phyloP scores from a whole-genome alignment of 768 basidiomycete species.

The Pleurotus citrinopileatus region DNA sequence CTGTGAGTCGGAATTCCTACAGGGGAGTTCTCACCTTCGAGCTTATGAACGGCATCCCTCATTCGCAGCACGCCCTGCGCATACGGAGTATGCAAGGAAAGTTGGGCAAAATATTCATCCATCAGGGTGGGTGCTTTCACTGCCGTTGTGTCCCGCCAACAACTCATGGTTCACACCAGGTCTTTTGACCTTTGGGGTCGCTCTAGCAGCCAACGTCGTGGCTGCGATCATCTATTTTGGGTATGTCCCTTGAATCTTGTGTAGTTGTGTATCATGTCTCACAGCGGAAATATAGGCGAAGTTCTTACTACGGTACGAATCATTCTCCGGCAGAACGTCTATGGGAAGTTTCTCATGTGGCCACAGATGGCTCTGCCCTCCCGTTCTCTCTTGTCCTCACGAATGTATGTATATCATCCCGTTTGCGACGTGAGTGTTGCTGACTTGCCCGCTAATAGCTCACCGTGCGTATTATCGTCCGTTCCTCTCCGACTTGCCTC shows the following conservation, averaged over 20 bases:
- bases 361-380: neutral
- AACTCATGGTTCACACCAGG: constrained; percentile 9
- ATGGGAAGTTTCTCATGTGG: neutral
- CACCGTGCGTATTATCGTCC: neutral
- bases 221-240: constrained; percentile 15
- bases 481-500: too few species aligned
- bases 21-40: too few species aligned
- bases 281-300: too few species aligned
- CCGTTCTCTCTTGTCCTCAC: neutral
- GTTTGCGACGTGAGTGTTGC: neutral
- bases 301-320: too few species aligned
- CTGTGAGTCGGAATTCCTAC: constrained; percentile 14
- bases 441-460: neutral
- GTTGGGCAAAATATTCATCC: constrained; percentile 19
- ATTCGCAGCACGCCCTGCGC: constrained; percentile 20
- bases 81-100: constrained; percentile 20
- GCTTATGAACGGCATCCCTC: too few species aligned
- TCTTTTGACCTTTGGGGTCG: constrained; percentile 15
- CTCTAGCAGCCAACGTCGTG: constrained; percentile 16
- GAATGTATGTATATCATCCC: neutral
- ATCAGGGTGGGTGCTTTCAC: constrained; percentile 16
- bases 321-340: neutral
- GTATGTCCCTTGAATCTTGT: constrained; percentile 10
- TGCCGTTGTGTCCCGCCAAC: neutral
- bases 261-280: neutral